Percentiles rank a stretch among this genome's conserved stretches.
Conservation (phyloP, 371 early-diverging fungal species). For the Mortierella sp. region DNA sequence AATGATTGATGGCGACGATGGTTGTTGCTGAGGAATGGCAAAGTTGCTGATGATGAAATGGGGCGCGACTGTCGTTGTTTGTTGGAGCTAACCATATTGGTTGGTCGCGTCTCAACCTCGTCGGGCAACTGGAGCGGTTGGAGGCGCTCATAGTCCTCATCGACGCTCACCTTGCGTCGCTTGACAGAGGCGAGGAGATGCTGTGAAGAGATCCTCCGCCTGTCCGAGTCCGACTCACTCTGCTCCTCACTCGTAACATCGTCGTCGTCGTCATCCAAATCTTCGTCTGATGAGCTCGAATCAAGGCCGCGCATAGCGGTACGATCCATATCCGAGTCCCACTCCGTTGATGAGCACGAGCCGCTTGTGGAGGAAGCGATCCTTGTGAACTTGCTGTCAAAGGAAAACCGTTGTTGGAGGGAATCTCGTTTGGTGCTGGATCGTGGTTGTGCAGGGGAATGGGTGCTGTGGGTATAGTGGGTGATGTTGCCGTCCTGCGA, state of each 20-base stretch:
- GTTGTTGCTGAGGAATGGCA: neutral
- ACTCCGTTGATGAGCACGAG: slow-evolving; percentile 3
- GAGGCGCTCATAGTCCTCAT: slow-evolving; percentile 18
- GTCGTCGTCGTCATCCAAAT: neutral
- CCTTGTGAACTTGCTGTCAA: neutral
- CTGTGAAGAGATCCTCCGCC: neutral
- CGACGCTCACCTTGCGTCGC: slow-evolving; percentile 37
- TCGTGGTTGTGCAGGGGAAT: neutral
- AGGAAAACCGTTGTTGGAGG: neutral
- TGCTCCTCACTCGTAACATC: neutral
- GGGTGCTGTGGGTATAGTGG: neutral
- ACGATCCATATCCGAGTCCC: neutral
- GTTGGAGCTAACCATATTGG: neutral
- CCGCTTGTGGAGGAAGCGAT: slow-evolving; percentile 2
- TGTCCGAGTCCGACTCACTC: slow-evolving; percentile 23
- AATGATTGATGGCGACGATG: neutral
- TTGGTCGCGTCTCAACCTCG: slow-evolving; percentile 11
- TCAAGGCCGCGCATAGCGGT: slow-evolving; percentile 1
- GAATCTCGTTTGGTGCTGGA: slow-evolving; percentile 5
- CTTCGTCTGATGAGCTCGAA: slow-evolving; percentile 1
- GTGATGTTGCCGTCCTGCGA: neutral
- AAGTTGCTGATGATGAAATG: neutral
- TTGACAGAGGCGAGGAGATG: slow-evolving; percentile 34
- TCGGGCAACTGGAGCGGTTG: neutral
- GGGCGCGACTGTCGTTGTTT: neutral